These are phyloP conservation scores for Symbiodinium pilosum DNA, from an alignment of 73 alveolate species.

Conservation along the genomic window DNA sequence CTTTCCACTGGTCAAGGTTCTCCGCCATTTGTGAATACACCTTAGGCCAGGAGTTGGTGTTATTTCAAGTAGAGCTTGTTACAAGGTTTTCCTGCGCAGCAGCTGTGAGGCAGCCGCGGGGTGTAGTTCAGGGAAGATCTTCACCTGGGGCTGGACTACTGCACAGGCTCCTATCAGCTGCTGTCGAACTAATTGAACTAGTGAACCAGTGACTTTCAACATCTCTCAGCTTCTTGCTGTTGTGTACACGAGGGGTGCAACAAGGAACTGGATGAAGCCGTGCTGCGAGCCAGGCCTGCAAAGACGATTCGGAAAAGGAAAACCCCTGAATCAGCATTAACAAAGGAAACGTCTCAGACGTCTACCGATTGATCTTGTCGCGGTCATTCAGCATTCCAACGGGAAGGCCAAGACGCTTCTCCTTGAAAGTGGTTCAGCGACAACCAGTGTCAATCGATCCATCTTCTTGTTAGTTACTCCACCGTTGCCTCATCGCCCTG, in stretches of 20 bases:
- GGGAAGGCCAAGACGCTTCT: conserved; percentile 84
- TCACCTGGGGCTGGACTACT: neutral
- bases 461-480: conserved; percentile 48
- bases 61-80: neutral
- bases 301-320: too few species aligned
- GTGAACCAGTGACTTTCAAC: too few species aligned
- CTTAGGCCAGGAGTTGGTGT: neutral
- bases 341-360: neutral
- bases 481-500: conserved; percentile 98
- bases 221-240: neutral
- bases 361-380: conserved; percentile 70
- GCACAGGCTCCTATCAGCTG: too few species aligned
- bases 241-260: conserved; percentile 72
- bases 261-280: conserved; percentile 88
- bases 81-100: neutral
- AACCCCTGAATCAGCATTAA: too few species aligned
- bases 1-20: conserved; percentile 67
- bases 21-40: conserved; percentile 72
- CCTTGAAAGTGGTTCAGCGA: too few species aligned
- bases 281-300: conserved; percentile 89
- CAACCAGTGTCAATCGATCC: too few species aligned
- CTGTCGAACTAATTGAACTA: too few species aligned
- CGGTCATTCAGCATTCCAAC: conserved; percentile 94
- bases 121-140: conserved; percentile 65
- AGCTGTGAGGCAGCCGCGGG: neutral